Evolutionary conservation across 371 early-diverging fungal genomes (phyloP).

Genomic region (Mortierella sp.): DNA sequence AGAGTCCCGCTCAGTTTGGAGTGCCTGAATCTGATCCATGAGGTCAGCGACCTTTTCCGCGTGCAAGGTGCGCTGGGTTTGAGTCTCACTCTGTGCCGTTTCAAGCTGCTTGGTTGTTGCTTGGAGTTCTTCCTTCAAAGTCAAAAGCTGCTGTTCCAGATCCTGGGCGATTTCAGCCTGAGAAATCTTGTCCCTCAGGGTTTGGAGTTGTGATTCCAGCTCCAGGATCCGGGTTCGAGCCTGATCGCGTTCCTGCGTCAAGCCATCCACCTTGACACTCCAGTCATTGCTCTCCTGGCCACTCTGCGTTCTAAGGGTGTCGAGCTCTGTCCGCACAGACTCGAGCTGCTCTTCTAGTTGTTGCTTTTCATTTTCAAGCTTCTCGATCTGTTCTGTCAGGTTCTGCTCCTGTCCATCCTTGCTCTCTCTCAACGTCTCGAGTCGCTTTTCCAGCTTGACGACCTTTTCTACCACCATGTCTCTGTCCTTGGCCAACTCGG

Average conservation of each 20-base stretch:
- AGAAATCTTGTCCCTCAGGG: neutral
- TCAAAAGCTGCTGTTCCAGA: conserved; percentile 28
- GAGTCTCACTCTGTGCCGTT: conserved; percentile 45
- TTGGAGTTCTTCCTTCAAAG: conserved; percentile 30
- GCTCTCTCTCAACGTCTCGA: conserved; percentile 41
- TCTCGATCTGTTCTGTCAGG: conserved; percentile 42
- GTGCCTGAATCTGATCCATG: conserved; percentile 17
- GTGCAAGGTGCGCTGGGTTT: conserved; percentile 41
- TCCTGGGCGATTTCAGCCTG: conserved; percentile 7
- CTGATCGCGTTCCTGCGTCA: conserved; percentile 48
- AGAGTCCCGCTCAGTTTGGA: conserved; percentile 54
- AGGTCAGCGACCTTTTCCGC: conserved; percentile 34
- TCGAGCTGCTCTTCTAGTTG: conserved; percentile 13
- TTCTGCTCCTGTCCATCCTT: conserved; percentile 49
- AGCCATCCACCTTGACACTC: conserved; percentile 3
- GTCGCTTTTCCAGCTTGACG: conserved; percentile 54
- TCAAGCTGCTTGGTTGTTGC: conserved; percentile 17
- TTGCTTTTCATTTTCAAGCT: conserved; percentile 24
- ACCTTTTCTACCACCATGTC: conserved; percentile 52
- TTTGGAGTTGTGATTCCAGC: conserved; percentile 11
- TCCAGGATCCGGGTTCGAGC: conserved; percentile 2
- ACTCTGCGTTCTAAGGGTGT: neutral
- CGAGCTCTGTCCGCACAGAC: conserved; percentile 8
- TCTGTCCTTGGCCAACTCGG: conserved; percentile 36
- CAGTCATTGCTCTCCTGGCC: conserved; percentile 2